Conservation (phyloP, 176 grass and related monocot species). For the Carex pumila region DNA sequence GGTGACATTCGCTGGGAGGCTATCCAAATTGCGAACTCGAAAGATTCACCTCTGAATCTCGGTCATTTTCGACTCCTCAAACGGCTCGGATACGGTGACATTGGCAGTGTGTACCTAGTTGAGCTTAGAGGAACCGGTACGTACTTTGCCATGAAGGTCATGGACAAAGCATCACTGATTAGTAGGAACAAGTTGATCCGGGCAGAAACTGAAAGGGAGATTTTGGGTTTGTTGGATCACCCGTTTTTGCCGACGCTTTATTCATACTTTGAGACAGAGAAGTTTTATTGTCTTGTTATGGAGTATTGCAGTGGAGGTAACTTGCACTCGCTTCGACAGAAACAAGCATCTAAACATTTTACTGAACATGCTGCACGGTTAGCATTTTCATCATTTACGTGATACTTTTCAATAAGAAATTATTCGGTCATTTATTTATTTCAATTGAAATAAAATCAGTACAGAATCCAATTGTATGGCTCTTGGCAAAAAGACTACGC, state of each 20-base stretch:
- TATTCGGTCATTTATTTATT: not conserved
- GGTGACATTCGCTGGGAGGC: slow-evolving; percentile 51
- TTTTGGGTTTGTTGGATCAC: slow-evolving; percentile 59
- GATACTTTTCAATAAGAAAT: not conserved
- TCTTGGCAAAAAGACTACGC: not conserved
- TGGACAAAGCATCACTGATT: slow-evolving; percentile 57
- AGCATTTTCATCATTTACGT: not conserved
- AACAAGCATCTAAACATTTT: slow-evolving; percentile 46
- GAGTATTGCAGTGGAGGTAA: slow-evolving; percentile 65
- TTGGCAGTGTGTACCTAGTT: slow-evolving; percentile 54
- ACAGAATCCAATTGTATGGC: not conserved
- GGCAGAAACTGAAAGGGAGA: slow-evolving; percentile 50
- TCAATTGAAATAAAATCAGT: not conserved
- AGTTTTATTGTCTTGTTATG: slow-evolving; percentile 71
- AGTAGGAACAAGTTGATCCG: slow-evolving; percentile 56
- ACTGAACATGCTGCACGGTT: slow-evolving; percentile 43
- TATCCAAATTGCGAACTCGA: slow-evolving; percentile 25
- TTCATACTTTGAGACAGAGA: slow-evolving; percentile 57
- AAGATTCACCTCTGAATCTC: slow-evolving; percentile 39
- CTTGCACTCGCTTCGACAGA: slow-evolving; percentile 59
- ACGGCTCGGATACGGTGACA: slow-evolving; percentile 52
- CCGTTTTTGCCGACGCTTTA: slow-evolving; percentile 57
- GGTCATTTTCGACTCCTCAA: slow-evolving; percentile 54
- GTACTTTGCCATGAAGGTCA: slow-evolving; percentile 68
- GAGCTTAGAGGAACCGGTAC: slow-evolving; percentile 41